Base-by-base conservation (phyloP, 2,329 filamentous ascomycete genomes). In the Phialemoniopsis sp. region DNA sequence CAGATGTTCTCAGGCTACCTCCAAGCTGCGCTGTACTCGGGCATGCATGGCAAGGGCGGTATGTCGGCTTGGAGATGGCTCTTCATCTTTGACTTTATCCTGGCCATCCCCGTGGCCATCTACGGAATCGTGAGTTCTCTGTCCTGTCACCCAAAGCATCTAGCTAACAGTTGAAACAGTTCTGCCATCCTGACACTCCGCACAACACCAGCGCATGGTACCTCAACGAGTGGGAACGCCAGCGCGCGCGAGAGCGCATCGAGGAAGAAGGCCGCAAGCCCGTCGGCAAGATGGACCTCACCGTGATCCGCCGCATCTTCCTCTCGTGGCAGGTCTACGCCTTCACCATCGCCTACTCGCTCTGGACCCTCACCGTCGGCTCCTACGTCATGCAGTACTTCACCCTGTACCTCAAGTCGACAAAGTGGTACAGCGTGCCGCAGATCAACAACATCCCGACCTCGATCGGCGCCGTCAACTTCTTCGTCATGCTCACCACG, bases 231-330 rank as follows among this genome's bases (percentile, higher is more conserved):
- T 58, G 80, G 46, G 85, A 90, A 58, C 72, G 74, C 17, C 68
- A 77, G 40, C 73, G 82, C 30, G 81, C 87, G 45, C 68, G 75
- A 13, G 73, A 83, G 34, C 75, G 85, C 46, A 90, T 91, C 54
- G 74, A 85, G 47, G 74, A 80, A 38, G 66, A 68, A 32, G 66
- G 64, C 14, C 58, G 63, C 36, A 56, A 53, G 35, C 63, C 63
- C 4, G 44, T 51, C 3, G 59, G 60, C 2, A 62, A 62, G 45
- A 52, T 66, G 39, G 52, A 66, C 39, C 56, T 55, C 50, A 47
- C 50, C 26, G 57, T 68, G 15, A 44, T 67, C 38, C 50, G 51
- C 34, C 60, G 65, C 39, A 62, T 68, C 39, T 59, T 63, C 39
- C 45, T 45, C 2, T 62, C 60, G 2, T 70, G 66, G 67, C 65